A percentile compares a stretch with the other conserved stretches of the same genome.
Evolutionary conservation across 2,329 filamentous ascomycete genomes (phyloP).

Genomic region (Aspergillus tamarii): DNA sequence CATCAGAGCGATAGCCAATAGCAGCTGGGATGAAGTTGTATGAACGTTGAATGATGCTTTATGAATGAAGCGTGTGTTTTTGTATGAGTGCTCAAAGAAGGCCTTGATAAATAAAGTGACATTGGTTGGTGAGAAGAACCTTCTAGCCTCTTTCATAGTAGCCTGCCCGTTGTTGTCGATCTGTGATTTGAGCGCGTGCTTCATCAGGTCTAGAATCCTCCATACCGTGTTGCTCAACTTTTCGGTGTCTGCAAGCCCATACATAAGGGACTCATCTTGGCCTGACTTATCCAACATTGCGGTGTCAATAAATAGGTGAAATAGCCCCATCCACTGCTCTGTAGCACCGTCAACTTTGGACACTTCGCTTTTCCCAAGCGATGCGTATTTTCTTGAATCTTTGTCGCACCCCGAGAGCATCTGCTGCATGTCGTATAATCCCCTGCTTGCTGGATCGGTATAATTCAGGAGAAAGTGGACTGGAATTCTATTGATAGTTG

Average conservation of each 20-base stretch:
- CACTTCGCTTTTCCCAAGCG: not conserved
- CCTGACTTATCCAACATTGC: not conserved
- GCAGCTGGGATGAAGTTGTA: not conserved
- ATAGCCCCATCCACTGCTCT: not conserved
- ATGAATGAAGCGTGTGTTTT: not conserved
- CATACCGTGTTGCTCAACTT: not conserved
- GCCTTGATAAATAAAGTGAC: not conserved
- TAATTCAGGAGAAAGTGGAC: not conserved
- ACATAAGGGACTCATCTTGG: not conserved
- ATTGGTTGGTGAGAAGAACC: not conserved
- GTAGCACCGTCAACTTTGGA: rapidly evolving
- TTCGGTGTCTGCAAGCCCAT: not conserved
- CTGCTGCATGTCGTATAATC: not conserved
- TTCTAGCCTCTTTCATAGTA: not conserved
- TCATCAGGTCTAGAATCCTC: not conserved
- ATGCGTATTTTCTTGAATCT: not conserved
- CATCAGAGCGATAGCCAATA: not conserved
- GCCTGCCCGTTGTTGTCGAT: rapidly evolving
- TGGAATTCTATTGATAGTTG: not conserved
- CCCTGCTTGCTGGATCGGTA: not conserved
- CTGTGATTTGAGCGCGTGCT: not conserved
- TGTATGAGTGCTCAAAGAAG: not conserved
- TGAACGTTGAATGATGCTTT: not conserved
- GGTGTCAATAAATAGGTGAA: not conserved
- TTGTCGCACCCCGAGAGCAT: not conserved